Conservation (phyloP, 257 asterid species). For the Rauvolfia tetraphylla region DNA sequence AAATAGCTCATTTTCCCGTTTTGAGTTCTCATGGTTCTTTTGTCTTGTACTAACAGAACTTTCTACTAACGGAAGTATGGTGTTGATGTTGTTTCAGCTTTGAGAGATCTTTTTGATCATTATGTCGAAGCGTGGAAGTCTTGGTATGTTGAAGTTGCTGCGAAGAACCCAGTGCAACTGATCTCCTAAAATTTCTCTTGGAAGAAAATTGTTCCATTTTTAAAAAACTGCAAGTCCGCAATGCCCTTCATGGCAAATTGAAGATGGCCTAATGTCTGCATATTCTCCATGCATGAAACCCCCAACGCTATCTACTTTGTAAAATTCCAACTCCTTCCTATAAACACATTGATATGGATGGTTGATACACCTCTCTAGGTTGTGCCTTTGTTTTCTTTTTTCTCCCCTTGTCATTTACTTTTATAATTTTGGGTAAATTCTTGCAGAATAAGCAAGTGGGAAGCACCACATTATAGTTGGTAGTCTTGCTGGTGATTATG, state of each 20-base stretch:
- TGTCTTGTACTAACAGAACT: background rate
- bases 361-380: background rate
- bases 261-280: constrained; percentile 10
- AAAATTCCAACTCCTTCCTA: background rate
- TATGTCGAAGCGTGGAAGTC: constrained; percentile 91
- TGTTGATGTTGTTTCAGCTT: constrained; percentile 48
- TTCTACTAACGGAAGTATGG: constrained; percentile 14
- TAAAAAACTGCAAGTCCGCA: background rate
- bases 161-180: constrained; percentile 57
- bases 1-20: background rate
- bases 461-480: background rate
- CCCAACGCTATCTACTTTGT: background rate
- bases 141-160: constrained; percentile 88
- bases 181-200: constrained; percentile 30
- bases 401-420: background rate
- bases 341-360: background rate
- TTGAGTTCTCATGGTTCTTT: background rate
- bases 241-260: no score
- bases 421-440: background rate
- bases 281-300: constrained; percentile 12
- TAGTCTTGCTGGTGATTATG: background rate
- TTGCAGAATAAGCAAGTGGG: constrained; percentile 1
- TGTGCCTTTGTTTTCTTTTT: background rate
- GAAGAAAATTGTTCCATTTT: background rate
- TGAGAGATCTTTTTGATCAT: constrained; percentile 86